These are phyloP conservation scores for Kalmanozyma brasiliensis DNA, from an alignment of 1,284 basidiomycete species.

Conservation along the genomic window DNA sequence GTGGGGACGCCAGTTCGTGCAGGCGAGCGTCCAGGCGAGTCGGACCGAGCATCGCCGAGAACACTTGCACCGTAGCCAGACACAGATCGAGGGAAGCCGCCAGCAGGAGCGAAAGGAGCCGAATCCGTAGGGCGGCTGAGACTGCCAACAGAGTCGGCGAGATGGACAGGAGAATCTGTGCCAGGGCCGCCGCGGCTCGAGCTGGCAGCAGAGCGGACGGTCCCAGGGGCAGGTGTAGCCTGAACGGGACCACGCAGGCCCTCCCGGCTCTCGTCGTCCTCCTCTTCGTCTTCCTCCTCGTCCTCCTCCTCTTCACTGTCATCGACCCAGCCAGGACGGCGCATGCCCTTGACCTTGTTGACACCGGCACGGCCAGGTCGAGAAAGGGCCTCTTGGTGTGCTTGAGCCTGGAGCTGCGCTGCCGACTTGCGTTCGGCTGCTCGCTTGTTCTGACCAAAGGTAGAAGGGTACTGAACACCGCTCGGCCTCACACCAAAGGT, in stretches of 20 bases:
- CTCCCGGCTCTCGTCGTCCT: slow-evolving; percentile 50
- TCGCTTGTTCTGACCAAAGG: slow-evolving; percentile 59
- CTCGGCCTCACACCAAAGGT: slow-evolving; percentile 21
- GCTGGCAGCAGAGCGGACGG: slow-evolving; percentile 27
- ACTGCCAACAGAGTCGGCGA: slow-evolving; percentile 38
- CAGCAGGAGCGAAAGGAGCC: slow-evolving; percentile 10
- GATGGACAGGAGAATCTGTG: slow-evolving; percentile 31
- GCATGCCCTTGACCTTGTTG: slow-evolving; percentile 42
- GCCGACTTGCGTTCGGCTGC: slow-evolving; percentile 58
- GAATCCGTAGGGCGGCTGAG: slow-evolving; percentile 23
- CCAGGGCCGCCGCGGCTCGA: slow-evolving; percentile 26
- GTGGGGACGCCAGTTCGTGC: slow-evolving; percentile 19
- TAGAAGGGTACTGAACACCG: slow-evolving; percentile 52
- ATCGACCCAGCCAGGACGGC: slow-evolving; percentile 49
- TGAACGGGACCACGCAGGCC: neutral
- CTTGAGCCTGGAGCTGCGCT: slow-evolving; percentile 57
- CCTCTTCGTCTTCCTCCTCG: slow-evolving; percentile 62
- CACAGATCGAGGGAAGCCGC: slow-evolving; percentile 22
- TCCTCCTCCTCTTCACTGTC: slow-evolving; percentile 56
- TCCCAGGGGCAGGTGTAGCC: slow-evolving; percentile 1
- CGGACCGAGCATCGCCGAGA: slow-evolving; percentile 22
- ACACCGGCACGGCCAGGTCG: slow-evolving; percentile 50
- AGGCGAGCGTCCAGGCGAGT: slow-evolving; percentile 35
- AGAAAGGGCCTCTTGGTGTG: slow-evolving; percentile 56
- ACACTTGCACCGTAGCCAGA: slow-evolving; percentile 34